phyloP scores from a whole-genome alignment of 2,329 filamentous ascomycete genomes.

The Penicillium sp. region DNA sequence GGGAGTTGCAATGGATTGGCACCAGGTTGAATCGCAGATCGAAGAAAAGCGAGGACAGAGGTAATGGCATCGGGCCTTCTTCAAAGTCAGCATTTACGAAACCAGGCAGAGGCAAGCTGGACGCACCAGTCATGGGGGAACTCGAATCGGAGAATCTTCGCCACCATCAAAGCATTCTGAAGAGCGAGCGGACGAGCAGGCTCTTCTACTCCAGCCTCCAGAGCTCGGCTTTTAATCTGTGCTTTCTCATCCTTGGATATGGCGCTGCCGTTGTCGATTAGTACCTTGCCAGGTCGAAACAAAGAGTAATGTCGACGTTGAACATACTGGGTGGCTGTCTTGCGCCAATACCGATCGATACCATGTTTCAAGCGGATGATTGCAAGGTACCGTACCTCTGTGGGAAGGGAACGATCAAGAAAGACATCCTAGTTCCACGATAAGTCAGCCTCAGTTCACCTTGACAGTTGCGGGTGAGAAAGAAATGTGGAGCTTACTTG shows the following conservation, averaged over 20 bases:
- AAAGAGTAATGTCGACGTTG: not conserved
- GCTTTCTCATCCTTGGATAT: constrained; percentile 66
- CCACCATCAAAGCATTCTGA: constrained; percentile 80
- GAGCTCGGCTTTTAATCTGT: constrained; percentile 65
- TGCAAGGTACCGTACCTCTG: constrained; percentile 77
- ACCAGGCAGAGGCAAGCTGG: not conserved
- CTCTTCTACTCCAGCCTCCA: constrained; percentile 73
- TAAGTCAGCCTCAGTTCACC: not conserved
- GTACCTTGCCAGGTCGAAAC: constrained; percentile 1
- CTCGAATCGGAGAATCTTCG: constrained; percentile 84
- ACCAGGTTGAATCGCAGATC: constrained; percentile 47
- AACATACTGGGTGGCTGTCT: constrained; percentile 60
- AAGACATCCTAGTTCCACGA: constrained; percentile 59
- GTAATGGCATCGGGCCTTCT: constrained; percentile 45
- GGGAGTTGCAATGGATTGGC: constrained; percentile 61
- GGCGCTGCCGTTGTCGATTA: constrained; percentile 40
- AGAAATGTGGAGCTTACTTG: constrained; percentile 47
- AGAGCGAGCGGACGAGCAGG: constrained; percentile 68
- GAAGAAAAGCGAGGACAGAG: constrained; percentile 57
- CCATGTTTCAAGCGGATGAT: constrained; percentile 96
- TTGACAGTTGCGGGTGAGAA: not conserved
- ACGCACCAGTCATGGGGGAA: constrained; percentile 75
- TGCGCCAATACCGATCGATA: constrained; percentile 91
- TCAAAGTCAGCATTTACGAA: constrained; percentile 6
- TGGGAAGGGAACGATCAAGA: constrained; percentile 68